These are phyloP conservation scores for Neofusicoccum parvum DNA, from an alignment of 2,329 filamentous ascomycete species.

Conservation along the genomic window DNA sequence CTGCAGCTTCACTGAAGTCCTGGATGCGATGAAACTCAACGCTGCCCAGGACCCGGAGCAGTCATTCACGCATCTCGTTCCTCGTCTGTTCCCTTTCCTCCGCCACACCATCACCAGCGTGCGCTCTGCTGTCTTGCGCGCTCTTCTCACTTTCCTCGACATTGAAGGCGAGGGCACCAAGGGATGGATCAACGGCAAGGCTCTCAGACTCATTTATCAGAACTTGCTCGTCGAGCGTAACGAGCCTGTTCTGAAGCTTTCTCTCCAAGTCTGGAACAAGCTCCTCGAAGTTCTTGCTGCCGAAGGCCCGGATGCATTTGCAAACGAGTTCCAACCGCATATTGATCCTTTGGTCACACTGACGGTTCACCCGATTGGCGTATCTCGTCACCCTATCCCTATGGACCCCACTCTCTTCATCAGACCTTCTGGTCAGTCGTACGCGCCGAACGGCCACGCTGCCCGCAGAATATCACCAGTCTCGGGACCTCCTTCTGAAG, in stretches of 20 bases:
- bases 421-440: constrained; percentile 87
- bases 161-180: constrained; percentile 78
- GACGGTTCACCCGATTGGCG: constrained; percentile 87
- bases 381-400: constrained; percentile 84
- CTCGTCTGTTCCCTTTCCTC: constrained; percentile 91
- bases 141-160: constrained; percentile 87
- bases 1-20: constrained; percentile 88
- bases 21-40: constrained; percentile 91
- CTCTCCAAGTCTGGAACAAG: constrained; percentile 83
- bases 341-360: constrained; percentile 81
- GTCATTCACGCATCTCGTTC: constrained; percentile 90
- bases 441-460: constrained; percentile 55
- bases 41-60: constrained; percentile 80
- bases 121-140: constrained; percentile 87
- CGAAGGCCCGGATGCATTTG: constrained; percentile 65
- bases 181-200: constrained; percentile 90
- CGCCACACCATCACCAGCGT: constrained; percentile 97
- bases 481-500: constrained; percentile 52
- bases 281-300: constrained; percentile 68
- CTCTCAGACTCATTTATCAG: constrained; percentile 87
- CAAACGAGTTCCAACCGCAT: constrained; percentile 72
- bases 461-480: constrained; percentile 14
- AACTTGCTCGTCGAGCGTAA: constrained; percentile 94
- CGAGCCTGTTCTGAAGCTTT: constrained; percentile 76
- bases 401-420: constrained; percentile 91